Evolutionary conservation across 306 rosid genomes (phyloP), one percentile per base, ranked within the genome.

Genomic region (Ceratonia siliqua): DNA sequence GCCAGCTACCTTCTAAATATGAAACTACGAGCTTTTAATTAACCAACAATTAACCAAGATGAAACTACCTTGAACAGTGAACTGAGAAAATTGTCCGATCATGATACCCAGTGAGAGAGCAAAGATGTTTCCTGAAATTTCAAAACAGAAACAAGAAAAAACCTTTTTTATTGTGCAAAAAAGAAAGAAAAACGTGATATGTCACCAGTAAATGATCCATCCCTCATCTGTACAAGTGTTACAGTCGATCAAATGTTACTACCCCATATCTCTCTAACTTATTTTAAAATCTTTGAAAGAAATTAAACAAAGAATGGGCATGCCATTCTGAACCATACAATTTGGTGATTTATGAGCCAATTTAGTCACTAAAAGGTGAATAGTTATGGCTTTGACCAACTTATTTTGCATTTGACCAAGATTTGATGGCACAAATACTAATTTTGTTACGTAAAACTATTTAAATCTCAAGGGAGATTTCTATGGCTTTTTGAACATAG

Each of bases 71-170:
- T 38, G 97, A 92, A 96, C 99, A 94, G 71, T 94, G 91, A 75
- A 89, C 93, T n/a, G 99, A 92, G 84, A 92, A 94, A 73, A 94
- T 79, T 59, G 99, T 94, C 83, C 99, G 94, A 61, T 90, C 99
- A 81, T 94, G 99, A 86, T 87, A 89, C 71, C 98, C 99, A 9
- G 96, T 43, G 75, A 94, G 92, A 68, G 96, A 90, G 83, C 96
- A 89, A 77, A 78, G 59, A 86, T 94, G 99, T 65, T 82, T 89
- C 98, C 98, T 92, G 92, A 86, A 79, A 82, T 80, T 61, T 22
- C 70, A 62, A 65, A 67, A 22, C 77, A 25, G 11, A 75, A 82
- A 74, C 61, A 75, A 80, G 15, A 68, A 79, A 82, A 58, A 69
- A 15, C n/a, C n/a, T 62, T 42, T 20, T 30, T 67, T 45, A 39